phyloP scores from a whole-genome alignment of 2,329 filamentous ascomycete genomes.

The Colletotrichum gloeosporioides region DNA sequence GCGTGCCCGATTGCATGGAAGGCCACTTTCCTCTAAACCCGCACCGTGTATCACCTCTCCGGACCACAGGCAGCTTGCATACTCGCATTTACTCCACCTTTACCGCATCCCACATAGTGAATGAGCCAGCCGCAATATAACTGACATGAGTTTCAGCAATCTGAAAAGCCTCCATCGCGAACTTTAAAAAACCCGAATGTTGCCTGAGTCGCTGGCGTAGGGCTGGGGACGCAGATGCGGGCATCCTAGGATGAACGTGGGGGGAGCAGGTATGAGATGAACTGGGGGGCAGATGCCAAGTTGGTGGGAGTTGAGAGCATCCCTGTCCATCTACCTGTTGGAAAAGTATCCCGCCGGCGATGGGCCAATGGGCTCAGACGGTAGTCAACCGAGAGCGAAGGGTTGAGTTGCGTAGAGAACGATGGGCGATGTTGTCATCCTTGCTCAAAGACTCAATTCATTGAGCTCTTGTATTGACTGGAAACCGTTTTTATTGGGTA shows the following conservation, averaged over 20 bases:
- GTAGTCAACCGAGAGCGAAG: neutral
- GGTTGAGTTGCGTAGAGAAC: neutral
- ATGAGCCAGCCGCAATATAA: neutral
- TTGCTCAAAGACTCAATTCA: neutral
- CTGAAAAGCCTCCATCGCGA: neutral
- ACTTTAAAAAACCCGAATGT: neutral
- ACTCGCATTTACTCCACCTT: neutral
- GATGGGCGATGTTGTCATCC: neutral
- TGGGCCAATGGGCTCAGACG: neutral
- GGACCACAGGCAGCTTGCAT: neutral
- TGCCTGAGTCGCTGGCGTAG: neutral
- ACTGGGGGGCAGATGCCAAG: neutral
- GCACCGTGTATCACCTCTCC: neutral
- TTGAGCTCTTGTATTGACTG: neutral
- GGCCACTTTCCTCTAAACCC: neutral
- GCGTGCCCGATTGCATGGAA: neutral
- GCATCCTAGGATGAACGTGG: neutral
- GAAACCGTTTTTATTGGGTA: neutral
- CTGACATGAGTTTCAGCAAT: neutral
- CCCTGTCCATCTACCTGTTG: neutral
- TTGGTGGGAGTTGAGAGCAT: neutral
- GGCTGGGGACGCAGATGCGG: neutral
- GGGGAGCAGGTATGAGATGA: neutral
- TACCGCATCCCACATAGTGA: neutral
- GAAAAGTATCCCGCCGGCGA: neutral